These are phyloP conservation scores for Aspergillus niger DNA, from an alignment of 2,329 filamentous ascomycete species.

Conservation along the genomic window DNA sequence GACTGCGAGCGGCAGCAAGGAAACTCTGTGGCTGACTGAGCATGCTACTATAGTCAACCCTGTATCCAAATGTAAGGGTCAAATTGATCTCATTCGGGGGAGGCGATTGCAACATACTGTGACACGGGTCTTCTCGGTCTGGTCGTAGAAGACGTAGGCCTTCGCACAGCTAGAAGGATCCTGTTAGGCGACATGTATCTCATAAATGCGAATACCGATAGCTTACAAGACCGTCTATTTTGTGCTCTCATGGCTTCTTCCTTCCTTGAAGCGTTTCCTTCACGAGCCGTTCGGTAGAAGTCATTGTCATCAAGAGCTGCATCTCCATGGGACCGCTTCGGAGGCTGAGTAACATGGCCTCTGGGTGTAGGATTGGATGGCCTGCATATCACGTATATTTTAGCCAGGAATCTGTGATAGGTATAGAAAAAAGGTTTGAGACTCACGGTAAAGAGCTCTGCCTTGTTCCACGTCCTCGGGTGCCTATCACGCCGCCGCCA, in stretches of 20 bases:
- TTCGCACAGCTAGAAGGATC: neutral
- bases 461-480: conserved; percentile 18
- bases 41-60: conserved; percentile 10
- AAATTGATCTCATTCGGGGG: neutral
- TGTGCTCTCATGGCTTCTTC: conserved; percentile 1
- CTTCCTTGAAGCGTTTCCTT: neutral
- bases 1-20: conserved; percentile 17
- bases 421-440: neutral
- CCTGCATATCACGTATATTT: neutral
- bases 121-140: neutral
- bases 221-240: conserved; percentile 4
- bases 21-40: conserved; percentile 23
- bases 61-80: neutral
- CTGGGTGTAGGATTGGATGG: conserved; percentile 3
- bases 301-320: conserved; percentile 26
- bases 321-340: conserved; percentile 15
- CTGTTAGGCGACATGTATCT: neutral
- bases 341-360: conserved; percentile 1
- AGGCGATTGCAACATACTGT: neutral
- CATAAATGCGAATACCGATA: too few relatives aligned
- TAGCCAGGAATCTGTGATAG: neutral
- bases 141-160: neutral
- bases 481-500: conserved; percentile 30
- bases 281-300: neutral
- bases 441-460: neutral